Evolutionary conservation across 169 alveolate species (phyloP).

Genomic region (Pseudocohnilembus persalinus): DNA sequence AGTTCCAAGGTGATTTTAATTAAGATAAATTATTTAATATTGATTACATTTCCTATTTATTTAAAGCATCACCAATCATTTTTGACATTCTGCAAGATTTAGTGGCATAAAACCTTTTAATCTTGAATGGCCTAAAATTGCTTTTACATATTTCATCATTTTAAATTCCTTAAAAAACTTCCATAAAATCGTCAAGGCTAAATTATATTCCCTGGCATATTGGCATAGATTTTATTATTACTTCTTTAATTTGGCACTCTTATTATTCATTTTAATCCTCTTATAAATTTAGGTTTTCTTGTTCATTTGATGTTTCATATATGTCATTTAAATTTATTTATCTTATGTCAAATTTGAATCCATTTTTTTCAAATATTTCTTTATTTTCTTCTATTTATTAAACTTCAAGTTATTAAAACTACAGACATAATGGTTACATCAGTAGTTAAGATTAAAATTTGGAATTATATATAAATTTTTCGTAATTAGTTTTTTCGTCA

Average conservation of each 20-base stretch:
- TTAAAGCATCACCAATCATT: slow-evolving; percentile 95
- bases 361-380: slow-evolving; percentile 83
- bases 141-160: slow-evolving; percentile 22
- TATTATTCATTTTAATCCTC: slow-evolving; percentile 4
- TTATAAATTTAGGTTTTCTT: slow-evolving; percentile 47
- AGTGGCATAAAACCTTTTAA: slow-evolving; percentile 88
- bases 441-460: slow-evolving; percentile 87
- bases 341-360: slow-evolving; percentile 64
- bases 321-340: slow-evolving; percentile 50
- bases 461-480: slow-evolving; percentile 83
- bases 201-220: slow-evolving; percentile 39
- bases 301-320: slow-evolving; percentile 53
- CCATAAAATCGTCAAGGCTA: slow-evolving; percentile 48
- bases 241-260: too few species aligned
- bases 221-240: slow-evolving; percentile 49
- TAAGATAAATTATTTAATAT: slow-evolving; percentile 85
- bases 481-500: slow-evolving; percentile 95
- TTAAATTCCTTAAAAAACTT: slow-evolving; percentile 27
- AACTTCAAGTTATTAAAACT: slow-evolving; percentile 84
- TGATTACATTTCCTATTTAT: slow-evolving; percentile 84
- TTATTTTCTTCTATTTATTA: slow-evolving; percentile 61
- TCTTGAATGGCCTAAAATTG: slow-evolving; percentile 82
- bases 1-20: slow-evolving; percentile 98
- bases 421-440: slow-evolving; percentile 89
- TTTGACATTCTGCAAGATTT: slow-evolving; percentile 97